Percentiles rank a stretch among this genome's conserved stretches.
phyloP scores from a whole-genome alignment of 345 rosid genomes.

The Adansonia digitata region DNA sequence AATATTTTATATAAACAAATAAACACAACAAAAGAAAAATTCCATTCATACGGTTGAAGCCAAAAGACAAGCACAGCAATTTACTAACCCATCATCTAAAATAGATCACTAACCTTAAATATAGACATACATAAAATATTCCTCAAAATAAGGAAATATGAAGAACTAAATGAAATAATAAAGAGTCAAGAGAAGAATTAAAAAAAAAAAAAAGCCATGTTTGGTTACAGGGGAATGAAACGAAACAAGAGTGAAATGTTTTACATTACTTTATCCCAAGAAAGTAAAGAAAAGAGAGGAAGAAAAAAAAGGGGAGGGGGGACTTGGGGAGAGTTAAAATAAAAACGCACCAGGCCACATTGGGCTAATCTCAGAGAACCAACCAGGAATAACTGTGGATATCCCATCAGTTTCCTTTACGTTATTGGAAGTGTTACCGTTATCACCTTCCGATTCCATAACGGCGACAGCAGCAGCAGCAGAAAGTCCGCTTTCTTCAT shows the following conservation, averaged over 20 bases:
- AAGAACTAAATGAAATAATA: neutral
- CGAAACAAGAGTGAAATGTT: too few relatives aligned
- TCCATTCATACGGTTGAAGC: too few relatives aligned
- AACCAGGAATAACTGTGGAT: slow-evolving; percentile 67
- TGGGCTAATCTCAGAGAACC: slow-evolving; percentile 86
- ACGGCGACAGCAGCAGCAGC: slow-evolving; percentile 15
- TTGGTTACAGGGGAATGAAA: too few relatives aligned
- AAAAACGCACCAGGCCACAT: slow-evolving; percentile 83
- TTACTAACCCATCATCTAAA: neutral
- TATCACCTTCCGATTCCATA: slow-evolving; percentile 37
- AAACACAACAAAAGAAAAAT: too few relatives aligned
- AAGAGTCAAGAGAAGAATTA: neutral
- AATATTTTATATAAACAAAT: neutral
- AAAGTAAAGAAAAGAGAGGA: too few relatives aligned
- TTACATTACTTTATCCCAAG: too few relatives aligned
- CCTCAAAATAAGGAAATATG: neutral
- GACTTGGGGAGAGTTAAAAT: too few relatives aligned
- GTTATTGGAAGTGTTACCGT: too few relatives aligned
- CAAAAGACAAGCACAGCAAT: too few relatives aligned
- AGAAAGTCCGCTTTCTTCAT: slow-evolving; percentile 36
- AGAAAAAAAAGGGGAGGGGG: too few relatives aligned
- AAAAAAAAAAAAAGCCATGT: too few relatives aligned
- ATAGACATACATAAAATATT: neutral
- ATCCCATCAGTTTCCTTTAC: slow-evolving; percentile 25
- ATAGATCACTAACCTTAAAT: too few relatives aligned